Base-by-base conservation (phyloP, 768 basidiomycete genomes). In the Naganishia vishniacii region DNA sequence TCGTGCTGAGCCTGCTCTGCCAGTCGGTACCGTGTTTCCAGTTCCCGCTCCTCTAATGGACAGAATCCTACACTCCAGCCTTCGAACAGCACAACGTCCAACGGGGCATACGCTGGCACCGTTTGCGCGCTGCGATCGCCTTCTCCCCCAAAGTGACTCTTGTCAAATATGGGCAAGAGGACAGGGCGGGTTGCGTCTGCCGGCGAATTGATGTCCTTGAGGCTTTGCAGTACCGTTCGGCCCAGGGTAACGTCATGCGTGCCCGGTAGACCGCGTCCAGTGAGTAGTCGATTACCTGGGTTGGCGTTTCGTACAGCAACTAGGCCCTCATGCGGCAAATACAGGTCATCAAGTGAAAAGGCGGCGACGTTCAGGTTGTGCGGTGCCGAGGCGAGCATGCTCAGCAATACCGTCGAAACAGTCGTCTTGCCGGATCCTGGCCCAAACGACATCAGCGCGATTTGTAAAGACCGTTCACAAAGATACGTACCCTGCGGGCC, bases 1-100 rank as follows among this genome's bases (percentile, higher is more conserved):
- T 28, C 31, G 15, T 28, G 61, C n/a, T 13, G 20, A 11, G 26
- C 34, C 32, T 47, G 61, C 25, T 47, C 32, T 20, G 65, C 72
- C 18, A 61, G 42, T 5, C 67, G 58, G 64, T 86, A 90, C 31
- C 81, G 79, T 41, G 72, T 72, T 46, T 83, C 80, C 34, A 91
- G 74, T 65, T 84, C 83, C 11, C 79, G 76, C 18, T 68, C 48
- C 0, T 79, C 70, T 6, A 89, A 80, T 1, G 90, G 86, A 56
- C 82, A 81, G 73, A 95, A 97, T 0, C 94, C 93, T 25, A 88
- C 84, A 77, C 87, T 91, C 95, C 95, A 99, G 11, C 95, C 95
- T 79, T 99, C 95, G 51, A 99, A 79, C 51, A 99, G 82, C 53
- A 98, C 86, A 15, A 98, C 80, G 72, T 99, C 90, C 5, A 87